phyloP scores from a whole-genome alignment of 768 basidiomycete genomes.

The Pleurotus ostreatus region DNA sequence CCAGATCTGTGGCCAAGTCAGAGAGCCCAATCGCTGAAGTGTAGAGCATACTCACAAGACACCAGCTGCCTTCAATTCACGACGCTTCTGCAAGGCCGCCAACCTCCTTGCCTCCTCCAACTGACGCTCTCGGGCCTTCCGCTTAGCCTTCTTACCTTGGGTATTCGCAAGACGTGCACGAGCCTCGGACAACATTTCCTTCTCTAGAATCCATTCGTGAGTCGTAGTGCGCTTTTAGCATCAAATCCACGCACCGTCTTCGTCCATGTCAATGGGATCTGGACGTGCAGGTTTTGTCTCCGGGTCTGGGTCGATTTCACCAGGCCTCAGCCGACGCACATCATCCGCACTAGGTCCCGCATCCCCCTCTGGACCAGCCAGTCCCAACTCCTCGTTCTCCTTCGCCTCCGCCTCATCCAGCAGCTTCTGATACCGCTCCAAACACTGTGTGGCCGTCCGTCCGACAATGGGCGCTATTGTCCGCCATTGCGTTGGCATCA shows the following conservation, averaged over 20 bases:
- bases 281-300: constrained; percentile 98
- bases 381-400: constrained; percentile 91
- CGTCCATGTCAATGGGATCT: constrained; percentile 99
- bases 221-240: not conserved
- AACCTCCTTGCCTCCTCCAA: constrained; percentile 93
- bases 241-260: constrained; percentile 66
- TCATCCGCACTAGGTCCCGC: constrained; percentile 89
- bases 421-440: constrained; percentile 97
- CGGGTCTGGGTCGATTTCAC: constrained; percentile 98
- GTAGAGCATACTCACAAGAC: constrained; percentile 66
- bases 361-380: constrained; percentile 78
- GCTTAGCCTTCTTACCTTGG: constrained; percentile 98
- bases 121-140: constrained; percentile 96
- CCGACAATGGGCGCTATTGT: constrained; percentile 99
- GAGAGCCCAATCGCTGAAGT: not conserved
- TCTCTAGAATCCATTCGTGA: constrained; percentile 49
- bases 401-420: constrained; percentile 96
- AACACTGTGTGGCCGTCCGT: constrained; percentile 93
- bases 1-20: constrained; percentile 7
- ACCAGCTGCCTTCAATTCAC: constrained; percentile 96
- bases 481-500: constrained; percentile 99
- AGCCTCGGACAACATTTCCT: constrained; percentile 99
- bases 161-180: constrained; percentile 97
- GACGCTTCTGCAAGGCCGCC: constrained; percentile 95
- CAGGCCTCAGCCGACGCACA: constrained; percentile 81